Conservation (phyloP, 1,284 basidiomycete genomes). For the Taiwanofungus camphoratus region DNA sequence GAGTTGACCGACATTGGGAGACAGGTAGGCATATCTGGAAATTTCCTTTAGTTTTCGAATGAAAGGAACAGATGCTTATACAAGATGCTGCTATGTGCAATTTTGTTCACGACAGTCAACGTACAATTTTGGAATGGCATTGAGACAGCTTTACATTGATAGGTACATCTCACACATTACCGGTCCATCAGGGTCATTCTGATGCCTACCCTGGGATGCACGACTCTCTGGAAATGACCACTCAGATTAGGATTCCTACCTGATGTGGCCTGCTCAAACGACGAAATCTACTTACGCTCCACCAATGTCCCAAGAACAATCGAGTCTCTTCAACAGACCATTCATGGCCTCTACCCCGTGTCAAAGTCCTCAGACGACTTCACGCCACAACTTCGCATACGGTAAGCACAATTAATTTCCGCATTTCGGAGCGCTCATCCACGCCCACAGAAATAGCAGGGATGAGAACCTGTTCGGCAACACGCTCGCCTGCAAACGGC, state of each 20-base stretch:
- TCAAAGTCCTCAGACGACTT: constrained; percentile 39
- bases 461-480: constrained; percentile 77
- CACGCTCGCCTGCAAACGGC: constrained; percentile 57
- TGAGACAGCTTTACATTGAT: constrained; percentile 68
- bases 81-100: not conserved
- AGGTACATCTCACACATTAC: constrained; percentile 35
- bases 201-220: too few relatives aligned
- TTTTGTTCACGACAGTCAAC: constrained; percentile 46
- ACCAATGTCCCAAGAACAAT: constrained; percentile 77
- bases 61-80: constrained; percentile 5
- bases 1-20: constrained; percentile 77
- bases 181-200: not conserved
- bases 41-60: not conserved
- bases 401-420: constrained; percentile 34
- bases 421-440: not conserved
- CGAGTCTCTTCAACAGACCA: constrained; percentile 70
- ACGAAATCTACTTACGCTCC: constrained; percentile 60
- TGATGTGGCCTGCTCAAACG: constrained; percentile 39
- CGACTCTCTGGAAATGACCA: too few relatives aligned
- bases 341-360: constrained; percentile 66
- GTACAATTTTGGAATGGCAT: constrained; percentile 52
- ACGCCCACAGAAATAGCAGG: constrained; percentile 45
- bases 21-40: constrained; percentile 35
- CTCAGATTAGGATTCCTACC: constrained; percentile 62
- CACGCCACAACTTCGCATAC: constrained; percentile 48